Base-by-base conservation (phyloP, 805 yeast species). In the Metschnikowia gelsemii region DNA sequence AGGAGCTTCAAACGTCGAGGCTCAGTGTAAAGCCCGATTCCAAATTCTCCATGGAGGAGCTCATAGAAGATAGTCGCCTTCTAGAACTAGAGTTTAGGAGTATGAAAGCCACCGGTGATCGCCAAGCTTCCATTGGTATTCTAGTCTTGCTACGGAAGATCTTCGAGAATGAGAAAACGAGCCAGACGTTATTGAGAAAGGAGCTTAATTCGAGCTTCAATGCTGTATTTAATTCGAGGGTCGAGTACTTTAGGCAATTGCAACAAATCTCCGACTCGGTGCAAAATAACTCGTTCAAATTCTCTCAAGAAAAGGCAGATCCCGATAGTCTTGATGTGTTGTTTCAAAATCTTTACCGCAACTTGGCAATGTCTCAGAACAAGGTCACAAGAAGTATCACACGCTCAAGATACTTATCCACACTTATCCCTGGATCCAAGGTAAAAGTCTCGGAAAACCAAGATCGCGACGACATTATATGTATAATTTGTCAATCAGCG, bases 211-310 rank as follows among this genome's bases (percentile, higher is more conserved):
- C 75, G 16, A 66, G 68, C 31, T 66, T 82, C 46, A 79, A 87
- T 48, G 74, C 75, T 23, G 73, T 86, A 0, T 91, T 82, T 64
- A 93, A 91, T 61, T 67, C 81, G n/a, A 79, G 91, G 38, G 75
- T 91, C 27, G 84, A 76, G 31, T 93, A 90, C 60, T 93, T 82
- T 65, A 80, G 81, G 52, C 90, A 87, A 46, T 72, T 93, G 22
- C 99, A 93, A 61, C 82, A 74, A 38, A 74, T 90, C 18, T 88
- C 97, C 0, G 98, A 93, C 62, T 80, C 81, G 30, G 90, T 91
- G 25, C 74, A 75, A 6, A 45, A 54, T 60, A 42, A 51, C 14
- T 28, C 38, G 3, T 47, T 35, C 18, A 32, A 16, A 2, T 39
- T 49, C 24, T 9, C 28, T 2, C 47, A 38, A 23, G 51, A 41